phyloP scores from a whole-genome alignment of 1,139 yeast genomes.

The Kodamaea arcana region DNA sequence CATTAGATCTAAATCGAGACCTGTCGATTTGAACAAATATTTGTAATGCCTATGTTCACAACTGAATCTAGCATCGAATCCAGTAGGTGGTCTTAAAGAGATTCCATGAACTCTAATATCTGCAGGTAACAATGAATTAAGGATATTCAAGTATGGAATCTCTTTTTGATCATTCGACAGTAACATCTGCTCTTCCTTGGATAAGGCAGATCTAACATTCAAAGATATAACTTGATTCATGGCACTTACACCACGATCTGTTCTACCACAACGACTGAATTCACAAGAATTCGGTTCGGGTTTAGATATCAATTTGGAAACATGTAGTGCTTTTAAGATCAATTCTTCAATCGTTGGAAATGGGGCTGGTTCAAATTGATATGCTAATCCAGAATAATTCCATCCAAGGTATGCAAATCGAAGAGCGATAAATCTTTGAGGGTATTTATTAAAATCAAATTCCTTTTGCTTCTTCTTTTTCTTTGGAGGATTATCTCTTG shows the following conservation, averaged over 20 bases:
- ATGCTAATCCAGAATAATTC: conserved; percentile 88
- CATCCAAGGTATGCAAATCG: conserved; percentile 88
- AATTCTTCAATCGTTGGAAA: conserved; percentile 85
- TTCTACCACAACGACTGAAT: conserved; percentile 92
- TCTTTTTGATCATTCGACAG: conserved; percentile 59
- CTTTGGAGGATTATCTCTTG: too few relatives aligned
- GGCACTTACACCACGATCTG: conserved; percentile 96
- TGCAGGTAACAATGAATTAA: conserved; percentile 73
- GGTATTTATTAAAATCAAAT: conserved; percentile 66
- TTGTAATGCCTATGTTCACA: conserved; percentile 81
- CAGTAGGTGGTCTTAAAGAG: conserved; percentile 75
- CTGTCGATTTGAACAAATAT: conserved; percentile 60
- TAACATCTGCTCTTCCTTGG: conserved; percentile 53
- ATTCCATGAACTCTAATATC: conserved; percentile 83
- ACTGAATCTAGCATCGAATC: conserved; percentile 90
- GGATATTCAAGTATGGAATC: conserved; percentile 67
- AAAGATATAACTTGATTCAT: conserved; percentile 90
- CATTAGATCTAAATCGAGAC: conserved; percentile 66
- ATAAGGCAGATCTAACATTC: conserved; percentile 64
- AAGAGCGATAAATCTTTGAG: conserved; percentile 71
- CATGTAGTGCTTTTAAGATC: conserved; percentile 65
- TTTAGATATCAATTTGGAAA: conserved; percentile 62
- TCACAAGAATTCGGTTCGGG: conserved; percentile 57
- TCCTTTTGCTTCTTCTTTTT: conserved; percentile 30
- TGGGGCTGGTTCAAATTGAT: conserved; percentile 70